Evolutionary conservation across 805 yeast species (phyloP), one percentile per base, ranked within the genome.

Genomic region (Lachancea dasiensis): DNA sequence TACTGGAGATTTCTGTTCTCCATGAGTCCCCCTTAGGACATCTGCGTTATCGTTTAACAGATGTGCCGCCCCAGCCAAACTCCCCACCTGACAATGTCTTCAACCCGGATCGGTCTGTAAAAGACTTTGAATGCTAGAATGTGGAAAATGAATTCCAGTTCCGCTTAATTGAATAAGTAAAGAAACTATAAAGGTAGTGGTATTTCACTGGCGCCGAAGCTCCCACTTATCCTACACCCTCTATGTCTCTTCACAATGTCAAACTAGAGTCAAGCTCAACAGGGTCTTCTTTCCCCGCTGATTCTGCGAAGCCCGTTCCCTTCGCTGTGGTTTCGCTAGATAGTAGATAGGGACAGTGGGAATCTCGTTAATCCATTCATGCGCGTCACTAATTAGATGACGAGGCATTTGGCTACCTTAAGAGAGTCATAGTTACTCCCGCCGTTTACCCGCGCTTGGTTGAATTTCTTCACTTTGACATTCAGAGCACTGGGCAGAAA

Each of bases 21-120:
- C 65, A 64, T 63, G 67, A 62, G 67, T 53, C 66, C 65, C 67
- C 67, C 68, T 62, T 50, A 50, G 54, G 54, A 62, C 68, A 64
- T 56, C 69, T 63, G 68, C 68, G 67, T 63, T 64, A 64, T 63
- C 66, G 65, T 63, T 63, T 63, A 64, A 63, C 67, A 64, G 66
- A 63, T 60, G 67, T 63, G 65, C 65, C 67, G 65, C 67, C 66
- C 65, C 67, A 61, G 68, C 66, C 67, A 63, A 62, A 64, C 67
- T 63, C 65, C 65, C 63, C 63, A 59, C 62, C 64, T 57, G 64
- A 61, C 66, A 60, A 57, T 60, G 66, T 61, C 65, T 61, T 60
- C 63, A 58, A 56, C 60, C 49, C 49, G 49, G 51, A 47, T 47
- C 44, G 40, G 58, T 54, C 51, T 45, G 52, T 49, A 48, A 52